Evolutionary conservation across 768 basidiomycete genomes (phyloP), one percentile per base, ranked within the genome.

Genomic region (Xerocomus potaroensis): DNA sequence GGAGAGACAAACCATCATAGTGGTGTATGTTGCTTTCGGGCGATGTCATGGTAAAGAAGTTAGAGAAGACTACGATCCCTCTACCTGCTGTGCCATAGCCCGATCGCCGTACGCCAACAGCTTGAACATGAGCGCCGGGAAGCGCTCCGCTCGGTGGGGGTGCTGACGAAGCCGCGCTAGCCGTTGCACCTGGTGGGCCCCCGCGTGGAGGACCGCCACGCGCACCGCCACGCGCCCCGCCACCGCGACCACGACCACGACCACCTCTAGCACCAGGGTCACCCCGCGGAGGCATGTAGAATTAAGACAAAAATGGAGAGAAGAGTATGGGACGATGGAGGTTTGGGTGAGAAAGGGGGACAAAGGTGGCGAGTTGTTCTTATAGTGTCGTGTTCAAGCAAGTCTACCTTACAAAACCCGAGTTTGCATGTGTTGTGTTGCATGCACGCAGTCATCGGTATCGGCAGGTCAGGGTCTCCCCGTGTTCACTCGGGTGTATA

Each of bases 1-100:
- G 75, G 48, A 58, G n/a, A n/a, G 35, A 80, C 82, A 51, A 59
- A 84, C 89, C 81, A 61, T 91, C 87, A 56, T 91, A 90, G 56
- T 91, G 89, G 50, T 83, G 74, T 33, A 89, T 88, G 24, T 78
- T 74, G 6, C 62, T 66, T 19, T 82, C 75, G 0, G 87, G 81
- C 14, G 85, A 78, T 0, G 74, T 70, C 3, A 79, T 78, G 33
- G 59, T 61, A 54, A 87, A 91, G 42, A 83, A 83, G 62, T 91
- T 91, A 26, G 78, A 72, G 7, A 47, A 52, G 6, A 80, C 70
- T 12, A 51, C 55, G 23, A 75, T 68, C 2, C 62, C 54, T 19
- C 62, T 69, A 4, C 87, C 88, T 9, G 72, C 70, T 0, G 69
- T 73, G 18, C 84, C 87, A 55, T 75, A 86, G 30, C 72, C 76